These are phyloP conservation scores for Luffa aegyptiaca DNA, from an alignment of 306 rosid genomes.

Conservation along the genomic window DNA sequence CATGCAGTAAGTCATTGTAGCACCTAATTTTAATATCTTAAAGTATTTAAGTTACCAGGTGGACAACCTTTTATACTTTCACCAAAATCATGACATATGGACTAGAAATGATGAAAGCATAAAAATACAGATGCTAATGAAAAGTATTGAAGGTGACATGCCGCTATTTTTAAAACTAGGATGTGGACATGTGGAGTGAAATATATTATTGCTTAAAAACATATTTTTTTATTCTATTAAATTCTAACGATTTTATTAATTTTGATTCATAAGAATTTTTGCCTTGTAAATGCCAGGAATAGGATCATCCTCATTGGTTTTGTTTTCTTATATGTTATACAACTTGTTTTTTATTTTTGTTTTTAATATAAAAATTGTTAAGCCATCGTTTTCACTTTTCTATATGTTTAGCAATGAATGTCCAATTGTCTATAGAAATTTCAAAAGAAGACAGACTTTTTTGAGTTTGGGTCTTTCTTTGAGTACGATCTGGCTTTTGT, in stretches of 20 bases:
- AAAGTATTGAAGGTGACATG: background rate
- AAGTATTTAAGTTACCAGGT: background rate
- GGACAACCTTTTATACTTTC: background rate
- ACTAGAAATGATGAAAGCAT: background rate
- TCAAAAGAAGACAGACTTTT: background rate
- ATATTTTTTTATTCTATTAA: background rate
- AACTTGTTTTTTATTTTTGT: background rate
- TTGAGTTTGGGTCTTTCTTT: background rate
- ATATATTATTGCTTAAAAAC: background rate
- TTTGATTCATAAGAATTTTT: background rate
- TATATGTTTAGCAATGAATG: background rate
- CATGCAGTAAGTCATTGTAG: constrained; percentile 58
- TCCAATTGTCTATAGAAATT: background rate
- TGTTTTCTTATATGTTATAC: background rate
- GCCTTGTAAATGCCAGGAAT: background rate
- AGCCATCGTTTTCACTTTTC: background rate
- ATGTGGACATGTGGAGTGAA: background rate
- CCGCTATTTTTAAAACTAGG: background rate
- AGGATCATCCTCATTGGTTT: background rate
- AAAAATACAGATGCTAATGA: background rate
- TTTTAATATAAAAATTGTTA: background rate
- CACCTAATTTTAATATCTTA: background rate
- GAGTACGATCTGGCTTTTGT: background rate
- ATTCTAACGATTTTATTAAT: background rate
- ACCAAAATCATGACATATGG: background rate